Conservation (phyloP, 768 basidiomycete species). For the Suillus placidus region DNA sequence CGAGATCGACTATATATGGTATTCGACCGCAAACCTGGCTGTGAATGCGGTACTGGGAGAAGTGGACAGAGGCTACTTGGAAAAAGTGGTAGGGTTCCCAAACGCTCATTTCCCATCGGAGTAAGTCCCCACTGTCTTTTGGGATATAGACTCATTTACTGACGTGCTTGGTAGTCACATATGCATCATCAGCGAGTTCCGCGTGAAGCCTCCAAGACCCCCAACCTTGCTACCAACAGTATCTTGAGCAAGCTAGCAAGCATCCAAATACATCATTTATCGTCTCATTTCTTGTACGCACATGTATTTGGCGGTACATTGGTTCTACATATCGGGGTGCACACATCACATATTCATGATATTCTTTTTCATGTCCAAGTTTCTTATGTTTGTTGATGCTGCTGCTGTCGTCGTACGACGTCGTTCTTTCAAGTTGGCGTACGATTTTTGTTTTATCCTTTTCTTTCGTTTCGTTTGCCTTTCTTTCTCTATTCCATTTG, state of each 20-base stretch:
- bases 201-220: conserved; percentile 68
- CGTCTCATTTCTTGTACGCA: conserved; percentile 16
- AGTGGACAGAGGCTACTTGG: conserved; percentile 82
- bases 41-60: conserved; percentile 87
- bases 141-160: conserved; percentile 8
- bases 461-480: conserved; percentile 16
- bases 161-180: conserved; percentile 57
- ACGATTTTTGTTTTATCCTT: conserved; percentile 11
- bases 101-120: conserved; percentile 97
- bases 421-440: conserved; percentile 22
- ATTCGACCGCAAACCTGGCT: conserved; percentile 68
- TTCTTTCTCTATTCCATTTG: conserved; percentile 21
- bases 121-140: conserved; percentile 53
- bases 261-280: conserved; percentile 18
- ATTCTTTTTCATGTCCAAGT: neutral
- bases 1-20: conserved; percentile 94
- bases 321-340: conserved; percentile 17
- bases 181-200: conserved; percentile 72
- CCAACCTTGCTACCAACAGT: neutral
- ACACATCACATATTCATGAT: conserved; percentile 8
- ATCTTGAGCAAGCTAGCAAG: conserved; percentile 7
- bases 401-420: conserved; percentile 20
- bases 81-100: conserved; percentile 94
- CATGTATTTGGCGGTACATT: conserved; percentile 29
- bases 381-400: neutral